phyloP scores from a whole-genome alignment of 768 basidiomycete genomes.

The Albatrellus ellisii region DNA sequence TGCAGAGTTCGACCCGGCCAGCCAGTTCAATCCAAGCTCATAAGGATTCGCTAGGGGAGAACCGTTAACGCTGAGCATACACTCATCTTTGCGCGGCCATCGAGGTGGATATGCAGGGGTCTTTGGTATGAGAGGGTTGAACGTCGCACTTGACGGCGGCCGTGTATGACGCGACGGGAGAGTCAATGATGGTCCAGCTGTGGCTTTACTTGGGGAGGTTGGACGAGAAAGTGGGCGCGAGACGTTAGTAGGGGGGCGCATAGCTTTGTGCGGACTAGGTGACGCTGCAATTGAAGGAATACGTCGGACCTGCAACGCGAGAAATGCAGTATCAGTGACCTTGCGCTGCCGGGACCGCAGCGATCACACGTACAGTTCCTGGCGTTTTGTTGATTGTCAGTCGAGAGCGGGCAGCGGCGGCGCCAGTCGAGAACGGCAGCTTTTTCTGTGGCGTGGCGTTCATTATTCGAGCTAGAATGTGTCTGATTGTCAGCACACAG shows the following conservation, averaged over 20 bases:
- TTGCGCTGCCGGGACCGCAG: not conserved
- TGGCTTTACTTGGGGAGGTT: slow-evolving; percentile 38
- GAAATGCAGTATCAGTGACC: slow-evolving; percentile 11
- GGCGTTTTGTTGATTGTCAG: slow-evolving; percentile 19
- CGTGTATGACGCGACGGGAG: slow-evolving; percentile 11
- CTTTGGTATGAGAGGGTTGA: slow-evolving; percentile 58
- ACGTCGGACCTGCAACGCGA: slow-evolving; percentile 18
- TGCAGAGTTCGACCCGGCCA: slow-evolving; percentile 39
- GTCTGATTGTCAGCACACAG: not conserved
- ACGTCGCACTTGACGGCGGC: slow-evolving; percentile 48
- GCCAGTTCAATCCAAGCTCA: slow-evolving; percentile 49
- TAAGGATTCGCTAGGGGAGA: slow-evolving; percentile 75
- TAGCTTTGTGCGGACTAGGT: slow-evolving; percentile 24
- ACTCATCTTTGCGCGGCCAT: slow-evolving; percentile 61
- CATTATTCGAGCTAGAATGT: slow-evolving; percentile 34
- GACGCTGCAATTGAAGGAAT: slow-evolving; percentile 17
- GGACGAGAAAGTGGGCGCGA: slow-evolving; percentile 24
- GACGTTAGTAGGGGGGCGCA: slow-evolving; percentile 1
- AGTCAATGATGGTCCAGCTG: slow-evolving; percentile 20
- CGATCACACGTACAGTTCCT: slow-evolving; percentile 15
- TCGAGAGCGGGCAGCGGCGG: slow-evolving; percentile 6
- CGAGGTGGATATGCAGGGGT: slow-evolving; percentile 48
- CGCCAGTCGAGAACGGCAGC: slow-evolving; percentile 21
- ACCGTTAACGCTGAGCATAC: slow-evolving; percentile 71
- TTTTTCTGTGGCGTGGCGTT: slow-evolving; percentile 41